Base-by-base conservation (phyloP, 768 basidiomycete genomes). In the Agrocybe praecox region DNA sequence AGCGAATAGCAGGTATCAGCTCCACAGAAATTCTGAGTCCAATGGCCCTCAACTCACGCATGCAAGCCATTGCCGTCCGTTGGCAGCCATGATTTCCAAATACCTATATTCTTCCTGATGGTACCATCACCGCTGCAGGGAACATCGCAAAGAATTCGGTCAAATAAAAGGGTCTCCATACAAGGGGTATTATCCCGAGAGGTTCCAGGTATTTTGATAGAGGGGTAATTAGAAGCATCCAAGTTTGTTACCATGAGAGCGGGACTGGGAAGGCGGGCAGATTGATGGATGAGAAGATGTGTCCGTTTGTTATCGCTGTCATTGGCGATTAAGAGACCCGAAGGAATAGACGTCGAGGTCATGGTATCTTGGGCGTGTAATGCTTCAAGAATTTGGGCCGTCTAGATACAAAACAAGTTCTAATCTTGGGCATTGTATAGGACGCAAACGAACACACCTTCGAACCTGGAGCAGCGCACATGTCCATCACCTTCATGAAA, bases 71-170 rank as follows among this genome's bases (percentile, higher is more conserved):
- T 95, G 10, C 90, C 96, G 69, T 96, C 93, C 69, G 85, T 84
- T 12, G 89, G 83, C 44, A 85, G 85, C 96, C 96, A 99, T 42
- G 81, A 80, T 68, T 89, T 91, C 97, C 97, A 99, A 40, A 99
- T 97, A 0, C 88, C 91, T 14, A 91, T 70, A 68, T 99, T 99
- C 79, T 99, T 99, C 59, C 97, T 76, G 55, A 98, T 71, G 0
- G 97, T 99, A 0, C 96, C 97, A 69, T 99, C 97, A 4, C 97
- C 97, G 64, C 92, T 95, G 68, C 97, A 99, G 9, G 97, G 97
- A 9, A 99, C 97, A 69, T 98, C 97, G 49, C 94, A 96, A 32
- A 99, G 73, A 56, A 99, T 96, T 29, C 96, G 80, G 70, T 98
- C 96, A 65, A 97, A 99, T 55, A 88, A 72, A 49, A 99, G 76